Base-by-base conservation (phyloP, 768 basidiomycete species). In the Terana coerulea region DNA sequence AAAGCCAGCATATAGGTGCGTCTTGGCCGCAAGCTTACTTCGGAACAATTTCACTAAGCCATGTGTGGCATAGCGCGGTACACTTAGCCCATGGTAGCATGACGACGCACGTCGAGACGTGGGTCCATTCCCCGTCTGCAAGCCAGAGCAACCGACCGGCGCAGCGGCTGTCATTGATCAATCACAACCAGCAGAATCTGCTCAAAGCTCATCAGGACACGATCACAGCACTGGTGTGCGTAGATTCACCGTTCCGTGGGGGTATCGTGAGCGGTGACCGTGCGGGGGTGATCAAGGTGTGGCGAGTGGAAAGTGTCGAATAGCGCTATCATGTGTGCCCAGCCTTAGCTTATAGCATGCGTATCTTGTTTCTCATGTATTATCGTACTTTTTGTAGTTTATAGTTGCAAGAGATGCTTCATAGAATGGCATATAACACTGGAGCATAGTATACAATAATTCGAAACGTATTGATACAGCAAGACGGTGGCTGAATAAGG, bases 261-360 rank as follows among this genome's bases (percentile, higher is more conserved):
- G 90, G 92, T 1, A 79, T 97, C 40, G 80, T 98, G n/a, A 93
- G 88, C 56, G 95, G 89, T 1, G 95, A 98, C 65, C 77, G 91
- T 41, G 77, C 86, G 19, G 97, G 97, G 3, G 84, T 85, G 17
- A 78, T 98, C 57, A 98, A 97, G 66, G 88, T 97, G 0, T 98
- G 88, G 88, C 76, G 84, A 52, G 79, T 89, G 19, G 88, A 90
- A 43, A 66, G 67, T 15, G 56, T 61, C 17, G 67, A 71, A 36
- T 56, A 29, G n/a, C n/a, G n/a, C n/a, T n/a, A n/a, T n/a, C n/a
- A n/a, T n/a, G n/a, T n/a, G n/a, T n/a, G n/a, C n/a, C n/a, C n/a
- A n/a, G n/a, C n/a, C n/a, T n/a, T n/a, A n/a, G n/a, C n/a, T n/a
- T n/a, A n/a, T n/a, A n/a, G n/a, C n/a, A n/a, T n/a, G n/a, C n/a